A percentile compares a stretch with the other conserved stretches of the same genome.
These are phyloP conservation scores for Craterostigma plantagineum DNA, from an alignment of 257 asterid genomes.

Conservation along the genomic window DNA sequence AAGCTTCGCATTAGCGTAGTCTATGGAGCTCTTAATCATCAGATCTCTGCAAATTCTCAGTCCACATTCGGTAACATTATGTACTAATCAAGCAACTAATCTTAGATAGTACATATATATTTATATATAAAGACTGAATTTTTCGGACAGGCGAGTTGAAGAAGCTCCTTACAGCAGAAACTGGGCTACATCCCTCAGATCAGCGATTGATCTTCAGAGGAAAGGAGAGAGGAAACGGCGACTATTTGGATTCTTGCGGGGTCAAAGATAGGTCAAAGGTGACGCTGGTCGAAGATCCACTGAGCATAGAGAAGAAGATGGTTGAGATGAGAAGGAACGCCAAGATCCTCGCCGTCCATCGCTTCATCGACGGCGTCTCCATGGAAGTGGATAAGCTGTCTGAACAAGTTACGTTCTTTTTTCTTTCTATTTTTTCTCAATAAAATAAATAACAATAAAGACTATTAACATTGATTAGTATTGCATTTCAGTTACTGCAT, in stretches of 20 bases:
- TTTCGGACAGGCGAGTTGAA: conserved; percentile 39
- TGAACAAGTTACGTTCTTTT: conserved; percentile 34
- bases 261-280: conserved; percentile 49
- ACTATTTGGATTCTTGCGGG: conserved; percentile 43
- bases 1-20: conserved; percentile 29
- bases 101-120: not conserved
- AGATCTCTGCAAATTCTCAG: conserved; percentile 32
- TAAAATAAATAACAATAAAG: not conserved
- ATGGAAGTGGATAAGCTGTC: conserved; percentile 33
- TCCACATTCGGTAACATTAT: conserved; percentile 32
- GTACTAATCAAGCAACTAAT: no score
- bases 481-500: no score
- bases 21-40: conserved; percentile 22
- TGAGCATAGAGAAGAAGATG: conserved; percentile 23
- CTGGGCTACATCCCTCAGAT: conserved; percentile 39
- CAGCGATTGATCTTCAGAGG: conserved; percentile 46
- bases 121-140: not conserved
- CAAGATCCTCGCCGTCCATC: conserved; percentile 34
- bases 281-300: conserved; percentile 37
- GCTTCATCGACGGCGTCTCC: conserved; percentile 27
- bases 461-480: no score
- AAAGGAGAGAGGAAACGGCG: conserved; percentile 44
- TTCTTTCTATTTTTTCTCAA: not conserved
- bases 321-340: conserved; percentile 35
- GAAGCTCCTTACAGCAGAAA: conserved; percentile 35